These are phyloP conservation scores for Colletotrichum sp. DNA, from an alignment of 2,329 filamentous ascomycete species.

Conservation along the genomic window DNA sequence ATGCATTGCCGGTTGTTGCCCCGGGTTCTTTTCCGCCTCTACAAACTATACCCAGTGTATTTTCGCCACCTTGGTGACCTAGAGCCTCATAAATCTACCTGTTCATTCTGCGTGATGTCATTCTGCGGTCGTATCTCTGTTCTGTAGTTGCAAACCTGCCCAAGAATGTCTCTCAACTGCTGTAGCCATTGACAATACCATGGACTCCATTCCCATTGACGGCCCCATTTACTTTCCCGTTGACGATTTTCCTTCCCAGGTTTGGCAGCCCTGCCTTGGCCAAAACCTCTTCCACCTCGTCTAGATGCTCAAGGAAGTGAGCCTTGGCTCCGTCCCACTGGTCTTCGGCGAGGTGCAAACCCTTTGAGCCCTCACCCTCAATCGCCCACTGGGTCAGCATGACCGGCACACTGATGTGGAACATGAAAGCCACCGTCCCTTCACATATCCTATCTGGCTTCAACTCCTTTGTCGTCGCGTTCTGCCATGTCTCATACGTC, in stretches of 20 bases:
- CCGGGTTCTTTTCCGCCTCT: background rate
- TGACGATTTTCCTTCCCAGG: background rate
- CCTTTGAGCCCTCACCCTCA: constrained; percentile 23
- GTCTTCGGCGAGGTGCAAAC: constrained; percentile 17
- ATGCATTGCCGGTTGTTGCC: background rate
- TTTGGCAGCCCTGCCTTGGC: constrained; percentile 3
- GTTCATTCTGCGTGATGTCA: background rate
- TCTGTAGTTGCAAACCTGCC: background rate
- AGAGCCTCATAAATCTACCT: background rate
- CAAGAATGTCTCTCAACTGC: background rate
- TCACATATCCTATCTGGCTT: constrained; percentile 47
- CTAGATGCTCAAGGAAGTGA: constrained; percentile 30
- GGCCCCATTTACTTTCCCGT: background rate
- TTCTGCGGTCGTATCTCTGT: background rate
- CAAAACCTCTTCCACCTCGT: constrained; percentile 28
- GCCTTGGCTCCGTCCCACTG: constrained; percentile 29
- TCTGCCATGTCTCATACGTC: constrained; percentile 34
- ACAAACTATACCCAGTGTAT: background rate
- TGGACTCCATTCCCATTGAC: background rate
- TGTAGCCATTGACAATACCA: background rate
- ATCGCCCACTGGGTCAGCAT: constrained; percentile 29
- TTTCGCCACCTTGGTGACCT: background rate
- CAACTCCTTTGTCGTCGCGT: constrained; percentile 24
- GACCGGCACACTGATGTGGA: constrained; percentile 31
- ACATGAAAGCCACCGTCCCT: constrained; percentile 55